Evolutionary conservation across 805 yeast species (phyloP).

Genomic region (Candida rishiriensis): DNA sequence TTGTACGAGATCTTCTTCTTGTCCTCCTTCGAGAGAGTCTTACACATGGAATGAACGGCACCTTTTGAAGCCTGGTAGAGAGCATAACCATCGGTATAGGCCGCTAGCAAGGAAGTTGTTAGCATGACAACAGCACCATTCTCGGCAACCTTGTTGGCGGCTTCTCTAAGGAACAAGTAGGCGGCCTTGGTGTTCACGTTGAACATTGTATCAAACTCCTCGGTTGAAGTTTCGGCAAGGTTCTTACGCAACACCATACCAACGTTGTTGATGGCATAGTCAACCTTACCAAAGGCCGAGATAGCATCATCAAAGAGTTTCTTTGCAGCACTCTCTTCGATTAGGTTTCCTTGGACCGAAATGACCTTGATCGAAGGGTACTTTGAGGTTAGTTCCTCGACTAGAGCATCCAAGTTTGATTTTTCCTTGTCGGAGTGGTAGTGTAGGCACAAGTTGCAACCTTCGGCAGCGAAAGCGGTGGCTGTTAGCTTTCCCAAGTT

Average conservation of each 20-base stretch:
- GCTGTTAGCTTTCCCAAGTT: constrained; percentile 55
- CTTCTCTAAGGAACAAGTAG: constrained; percentile 55
- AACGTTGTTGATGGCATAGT: constrained; percentile 63
- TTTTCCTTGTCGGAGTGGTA: constrained; percentile 44
- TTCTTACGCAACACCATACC: constrained; percentile 66
- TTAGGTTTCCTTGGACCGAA: constrained; percentile 39
- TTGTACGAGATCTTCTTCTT: constrained; percentile 46
- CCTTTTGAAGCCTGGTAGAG: constrained; percentile 55
- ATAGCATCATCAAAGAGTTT: constrained; percentile 44
- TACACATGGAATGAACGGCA: constrained; percentile 49
- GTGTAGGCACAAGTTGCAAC: constrained; percentile 51
- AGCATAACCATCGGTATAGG: constrained; percentile 51
- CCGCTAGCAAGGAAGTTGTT: constrained; percentile 64
- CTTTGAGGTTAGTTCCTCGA: constrained; percentile 31
- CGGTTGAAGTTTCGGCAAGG: constrained; percentile 44
- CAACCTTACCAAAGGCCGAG: constrained; percentile 44
- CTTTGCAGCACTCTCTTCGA: constrained; percentile 36
- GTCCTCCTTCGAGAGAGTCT: constrained; percentile 53
- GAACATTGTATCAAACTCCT: constrained; percentile 53
- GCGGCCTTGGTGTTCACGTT: constrained; percentile 54
- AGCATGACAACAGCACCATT: constrained; percentile 52
- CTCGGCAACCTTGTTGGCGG: constrained; percentile 45
- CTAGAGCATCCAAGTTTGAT: constrained; percentile 33
- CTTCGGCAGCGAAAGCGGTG: constrained; percentile 48
- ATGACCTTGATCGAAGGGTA: constrained; percentile 37